Evolutionary conservation across 1,139 yeast species (phyloP).

Genomic region (Scheffersomyces titani): DNA sequence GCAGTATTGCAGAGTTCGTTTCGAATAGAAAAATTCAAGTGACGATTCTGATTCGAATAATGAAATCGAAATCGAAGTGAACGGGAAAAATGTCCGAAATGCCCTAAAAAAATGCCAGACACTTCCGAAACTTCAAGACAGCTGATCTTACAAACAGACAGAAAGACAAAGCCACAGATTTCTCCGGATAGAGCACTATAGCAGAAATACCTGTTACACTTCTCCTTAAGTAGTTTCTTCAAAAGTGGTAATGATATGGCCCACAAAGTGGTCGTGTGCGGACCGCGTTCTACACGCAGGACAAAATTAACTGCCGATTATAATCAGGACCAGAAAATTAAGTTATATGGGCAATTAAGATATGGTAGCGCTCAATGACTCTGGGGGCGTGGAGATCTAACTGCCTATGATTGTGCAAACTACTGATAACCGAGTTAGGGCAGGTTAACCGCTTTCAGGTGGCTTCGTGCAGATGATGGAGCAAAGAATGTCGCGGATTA

Average conservation of each 20-base stretch:
- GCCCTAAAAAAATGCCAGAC: not conserved
- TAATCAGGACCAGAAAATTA: not conserved
- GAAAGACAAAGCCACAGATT: not conserved
- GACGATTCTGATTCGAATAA: not conserved
- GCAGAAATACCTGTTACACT: not conserved
- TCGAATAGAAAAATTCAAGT: not conserved
- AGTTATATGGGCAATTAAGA: not conserved
- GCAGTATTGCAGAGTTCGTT: not conserved
- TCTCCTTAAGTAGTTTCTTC: not conserved
- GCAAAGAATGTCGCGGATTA: not conserved
- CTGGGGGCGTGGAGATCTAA: not conserved
- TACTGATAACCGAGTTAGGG: not conserved
- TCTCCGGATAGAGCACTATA: not conserved
- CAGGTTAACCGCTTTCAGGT: not conserved
- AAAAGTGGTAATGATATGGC: not conserved
- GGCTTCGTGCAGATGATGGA: not conserved
- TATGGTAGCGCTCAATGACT: not conserved
- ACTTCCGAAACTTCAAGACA: not conserved
- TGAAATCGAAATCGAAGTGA: not conserved
- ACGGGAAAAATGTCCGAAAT: not conserved
- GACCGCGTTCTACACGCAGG: not conserved
- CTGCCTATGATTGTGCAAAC: not conserved
- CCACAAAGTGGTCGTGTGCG: not conserved
- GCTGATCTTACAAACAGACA: not conserved
- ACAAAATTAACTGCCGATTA: not conserved